Conservation (phyloP, 2,329 filamentous ascomycete genomes). For the Ampelomyces quisqualis region DNA sequence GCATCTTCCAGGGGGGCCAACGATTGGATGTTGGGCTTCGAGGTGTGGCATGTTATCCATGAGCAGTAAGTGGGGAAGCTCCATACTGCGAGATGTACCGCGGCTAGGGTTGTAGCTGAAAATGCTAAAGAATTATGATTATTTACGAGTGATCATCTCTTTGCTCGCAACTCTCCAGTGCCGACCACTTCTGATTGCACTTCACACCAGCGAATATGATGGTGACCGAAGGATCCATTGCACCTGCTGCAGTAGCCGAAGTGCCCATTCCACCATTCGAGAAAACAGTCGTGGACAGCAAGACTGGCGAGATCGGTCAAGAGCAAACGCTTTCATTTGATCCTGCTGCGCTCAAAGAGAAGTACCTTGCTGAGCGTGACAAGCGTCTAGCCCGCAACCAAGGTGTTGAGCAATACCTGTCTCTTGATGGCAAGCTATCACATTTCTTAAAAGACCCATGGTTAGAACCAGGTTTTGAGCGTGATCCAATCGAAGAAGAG, state of each 20-base stretch:
- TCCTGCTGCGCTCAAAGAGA: constrained; percentile 26
- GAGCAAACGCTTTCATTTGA: constrained; percentile 26
- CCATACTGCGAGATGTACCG: not conserved
- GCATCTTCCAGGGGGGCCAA: not conserved
- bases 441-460: constrained; percentile 33
- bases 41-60: not conserved
- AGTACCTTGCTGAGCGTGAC: constrained; percentile 33
- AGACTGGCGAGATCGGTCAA: constrained; percentile 15
- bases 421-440: constrained; percentile 27
- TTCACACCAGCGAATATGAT: constrained; percentile 4
- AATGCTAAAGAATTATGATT: not conserved
- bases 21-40: not conserved
- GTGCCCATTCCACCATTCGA: constrained; percentile 15
- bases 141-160: not conserved
- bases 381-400: constrained; percentile 27
- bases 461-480: constrained; percentile 26
- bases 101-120: not conserved
- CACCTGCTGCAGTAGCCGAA: constrained; percentile 19
- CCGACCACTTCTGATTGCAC: not conserved
- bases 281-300: constrained; percentile 20
- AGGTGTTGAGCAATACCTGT: constrained; percentile 32
- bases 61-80: constrained; percentile 2
- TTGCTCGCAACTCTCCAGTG: not conserved
- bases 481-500: constrained; percentile 32
- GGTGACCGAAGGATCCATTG: constrained; percentile 12